Evolutionary conservation across 768 basidiomycete genomes (phyloP), one percentile per base, ranked within the genome.

Genomic region (Lenzites betulinus): DNA sequence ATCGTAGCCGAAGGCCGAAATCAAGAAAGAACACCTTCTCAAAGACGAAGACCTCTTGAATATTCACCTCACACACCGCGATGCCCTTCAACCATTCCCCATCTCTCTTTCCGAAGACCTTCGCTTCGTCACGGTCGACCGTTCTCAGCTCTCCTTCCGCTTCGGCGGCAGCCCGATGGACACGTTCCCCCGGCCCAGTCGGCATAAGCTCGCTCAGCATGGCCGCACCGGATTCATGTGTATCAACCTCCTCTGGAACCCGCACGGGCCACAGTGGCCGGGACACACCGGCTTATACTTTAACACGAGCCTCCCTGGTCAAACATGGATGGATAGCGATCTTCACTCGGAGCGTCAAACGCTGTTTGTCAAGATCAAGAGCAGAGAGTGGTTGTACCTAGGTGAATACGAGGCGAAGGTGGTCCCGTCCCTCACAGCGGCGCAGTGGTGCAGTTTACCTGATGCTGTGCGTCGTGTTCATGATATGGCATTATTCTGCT

Each of bases 151-250:
- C 52, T 69, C 71, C 2, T n/a, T 63, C 1, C 55, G 58, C 2
- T 79, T 75, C 56, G 78, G 77, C 16, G 78, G 78, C 2, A 76
- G 67, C 55, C 25, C 59, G 5, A 73, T 74, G 51, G 64, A 61
- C 3, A 73, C 71, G 1, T 69, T 65, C 43, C 76, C 76, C 0
- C 46, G 16, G 0, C 73, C 74, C 13, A 30, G 52, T 2, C 30
- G 57, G 2, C 46, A 64, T 0, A 64, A 61, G n/a, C 7, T 74
- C 6, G 67, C 60, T 0, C 36, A 51, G 8, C 75, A 77, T 55
- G 74, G 76, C 1, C 39, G 70, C 46, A 41, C 70, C 7, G 69
- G 76, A 26, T 78, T 77, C 54, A 70, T 73, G 69, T 79, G 69
- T 57, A 63, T 73, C 0, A 73, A 72, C 51, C 65, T 74, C 1